These are phyloP conservation scores for Euphorbia neoarborescens DNA, from an alignment of 441 rosid species.

Conservation along the genomic window DNA sequence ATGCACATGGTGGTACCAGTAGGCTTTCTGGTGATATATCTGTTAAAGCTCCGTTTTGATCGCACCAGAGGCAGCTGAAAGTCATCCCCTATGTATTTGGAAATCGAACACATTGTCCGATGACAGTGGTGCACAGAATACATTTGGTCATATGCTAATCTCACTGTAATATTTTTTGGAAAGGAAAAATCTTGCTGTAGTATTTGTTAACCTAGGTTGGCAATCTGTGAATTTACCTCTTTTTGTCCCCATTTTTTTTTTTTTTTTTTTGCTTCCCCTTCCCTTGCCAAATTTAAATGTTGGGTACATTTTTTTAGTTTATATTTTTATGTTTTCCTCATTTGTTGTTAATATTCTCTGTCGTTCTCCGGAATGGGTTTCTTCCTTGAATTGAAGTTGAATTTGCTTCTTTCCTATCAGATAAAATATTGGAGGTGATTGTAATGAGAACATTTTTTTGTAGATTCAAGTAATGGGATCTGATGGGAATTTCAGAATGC, in stretches of 20 bases:
- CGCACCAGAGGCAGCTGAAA: slow-evolving; percentile 28
- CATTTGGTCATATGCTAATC: slow-evolving; percentile 30
- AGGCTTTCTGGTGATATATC: slow-evolving; percentile 23
- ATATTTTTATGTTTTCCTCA: neutral
- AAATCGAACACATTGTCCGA: slow-evolving; percentile 25
- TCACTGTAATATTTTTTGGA: slow-evolving; percentile 36
- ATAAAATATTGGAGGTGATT: neutral
- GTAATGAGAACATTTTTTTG: neutral
- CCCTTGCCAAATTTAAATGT: slow-evolving; percentile 10
- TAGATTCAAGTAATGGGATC: neutral
- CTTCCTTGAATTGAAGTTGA: neutral
- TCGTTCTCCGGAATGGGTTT: neutral
- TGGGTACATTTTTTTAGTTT: neutral
- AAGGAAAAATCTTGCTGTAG: slow-evolving; percentile 22
- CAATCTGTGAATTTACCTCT: slow-evolving; percentile 23
- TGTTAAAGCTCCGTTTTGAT: slow-evolving; percentile 22
- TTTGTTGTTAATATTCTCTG: neutral
- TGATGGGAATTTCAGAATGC: neutral
- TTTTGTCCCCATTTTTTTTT: neutral
- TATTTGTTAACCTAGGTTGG: slow-evolving; percentile 27
- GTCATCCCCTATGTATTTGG: slow-evolving; percentile 21
- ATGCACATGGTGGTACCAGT: slow-evolving; percentile 17
- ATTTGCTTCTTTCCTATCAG: neutral
- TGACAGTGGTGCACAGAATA: slow-evolving; percentile 32
- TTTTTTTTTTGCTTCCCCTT: slow-evolving; percentile 6